Evolutionary conservation across 805 yeast species (phyloP), one percentile per base, ranked within the genome.

Genomic region (Saccharomycopsis fodiens): DNA sequence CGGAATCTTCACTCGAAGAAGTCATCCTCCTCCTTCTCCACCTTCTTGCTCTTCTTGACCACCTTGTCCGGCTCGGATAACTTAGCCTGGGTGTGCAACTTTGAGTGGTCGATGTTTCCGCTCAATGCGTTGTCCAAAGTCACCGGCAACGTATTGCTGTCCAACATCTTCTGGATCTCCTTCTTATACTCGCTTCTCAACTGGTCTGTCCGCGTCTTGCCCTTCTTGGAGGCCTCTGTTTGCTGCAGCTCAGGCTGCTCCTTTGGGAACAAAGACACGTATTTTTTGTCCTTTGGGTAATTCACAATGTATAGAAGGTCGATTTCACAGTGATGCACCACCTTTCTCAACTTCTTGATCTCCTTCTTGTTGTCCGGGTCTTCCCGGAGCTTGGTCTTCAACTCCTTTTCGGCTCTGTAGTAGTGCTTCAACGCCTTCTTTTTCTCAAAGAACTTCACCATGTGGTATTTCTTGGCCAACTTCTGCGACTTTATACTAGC

Each of bases 361-460:
- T 50, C 53, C 25, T 50, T 50, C 34, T 50, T 50, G 67, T 46
- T 61, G 63, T 16, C 25, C 16, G 23, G 19, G 16, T 29, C 44
- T 13, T 41, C 17, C 60, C 66, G 12, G 6, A 17, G 35, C 13
- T 59, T 44, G 3, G 49, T 55, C 17, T 55, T 59, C 12, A 59
- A 45, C 38, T 57, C 53, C 48, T 68, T 70, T 40, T 62, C 58
- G 4, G 64, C 59, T 47, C 68, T 66, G 52, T 81, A 83, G 57
- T 85, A 76, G 47, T 69, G 74, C 58, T 95, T 74, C 21, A 76
- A 54, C 0, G 96, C 93, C 70, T 88, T 89, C 66, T 87, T 86
- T 58, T 74, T 78, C 62, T 89, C 97, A 52, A 93, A 86, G 59
- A 93, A 93, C 54, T 91, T 74, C 41, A 93, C 87, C 89, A 87